Conservation (phyloP, 345 rosid species). For the Corymbia maculata region DNA sequence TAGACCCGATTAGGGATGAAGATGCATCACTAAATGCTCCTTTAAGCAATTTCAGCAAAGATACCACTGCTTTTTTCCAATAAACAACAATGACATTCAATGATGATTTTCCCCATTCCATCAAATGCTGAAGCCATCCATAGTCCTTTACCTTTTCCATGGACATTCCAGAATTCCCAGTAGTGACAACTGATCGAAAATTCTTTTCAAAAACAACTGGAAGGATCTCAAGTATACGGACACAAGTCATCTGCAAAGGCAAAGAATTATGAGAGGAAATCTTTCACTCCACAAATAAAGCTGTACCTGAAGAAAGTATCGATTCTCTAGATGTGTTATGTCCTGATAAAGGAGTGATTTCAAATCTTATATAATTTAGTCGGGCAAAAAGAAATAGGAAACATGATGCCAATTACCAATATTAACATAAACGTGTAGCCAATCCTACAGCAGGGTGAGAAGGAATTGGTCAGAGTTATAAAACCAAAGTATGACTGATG, state of each 20-base stretch:
- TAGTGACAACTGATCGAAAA: constrained; percentile 14
- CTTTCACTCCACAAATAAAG: not conserved
- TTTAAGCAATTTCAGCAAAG: constrained; percentile 46
- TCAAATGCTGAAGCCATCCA: constrained; percentile 81
- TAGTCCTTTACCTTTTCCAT: constrained; percentile 30
- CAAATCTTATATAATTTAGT: not conserved
- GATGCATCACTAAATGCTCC: constrained; percentile 28
- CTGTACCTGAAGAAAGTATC: not conserved
- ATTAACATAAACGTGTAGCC: not conserved
- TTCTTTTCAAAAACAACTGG: constrained; percentile 62
- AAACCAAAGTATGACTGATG: not conserved
- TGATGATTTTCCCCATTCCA: constrained; percentile 89
- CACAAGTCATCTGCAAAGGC: constrained; percentile 81
- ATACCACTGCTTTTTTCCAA: constrained; percentile 70
- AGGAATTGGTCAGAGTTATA: not conserved
- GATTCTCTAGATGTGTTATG: not conserved
- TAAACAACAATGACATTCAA: constrained; percentile 73
- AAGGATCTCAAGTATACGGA: constrained; percentile 81
- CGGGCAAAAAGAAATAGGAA: not conserved
- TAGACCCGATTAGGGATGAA: constrained; percentile 18
- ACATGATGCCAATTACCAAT: not conserved
- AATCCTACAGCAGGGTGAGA: not conserved
- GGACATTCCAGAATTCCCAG: constrained; percentile 21
- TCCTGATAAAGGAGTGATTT: not conserved
- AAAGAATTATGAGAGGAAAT: not conserved